Conservation (phyloP, 2,329 filamentous ascomycete species). For the Aspergillus melleus region DNA sequence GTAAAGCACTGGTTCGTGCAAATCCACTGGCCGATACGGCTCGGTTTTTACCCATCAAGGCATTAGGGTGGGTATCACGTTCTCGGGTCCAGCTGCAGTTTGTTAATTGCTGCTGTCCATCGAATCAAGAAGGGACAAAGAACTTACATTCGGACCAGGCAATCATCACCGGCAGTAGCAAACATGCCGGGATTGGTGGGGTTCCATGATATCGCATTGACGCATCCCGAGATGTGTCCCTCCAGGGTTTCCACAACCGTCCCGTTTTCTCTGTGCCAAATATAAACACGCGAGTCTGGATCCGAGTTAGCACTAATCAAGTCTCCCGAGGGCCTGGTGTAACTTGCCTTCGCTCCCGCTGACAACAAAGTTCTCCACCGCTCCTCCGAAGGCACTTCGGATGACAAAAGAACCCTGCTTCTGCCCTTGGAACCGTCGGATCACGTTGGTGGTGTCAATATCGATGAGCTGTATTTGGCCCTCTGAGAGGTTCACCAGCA, state of each 20-base stretch:
- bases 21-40: conserved; percentile 35
- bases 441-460: conserved; percentile 67
- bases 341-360: conserved; percentile 82
- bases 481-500: conserved; percentile 80
- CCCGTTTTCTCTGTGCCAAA: conserved; percentile 88
- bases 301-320: conserved; percentile 21
- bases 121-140: neutral
- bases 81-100: conserved; percentile 37
- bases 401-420: conserved; percentile 77
- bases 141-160: conserved; percentile 78
- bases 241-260: conserved; percentile 72
- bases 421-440: conserved; percentile 75
- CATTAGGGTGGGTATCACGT: conserved; percentile 26
- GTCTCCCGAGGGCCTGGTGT: neutral
- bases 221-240: conserved; percentile 72
- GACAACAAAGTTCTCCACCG: conserved; percentile 85
- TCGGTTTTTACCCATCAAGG: conserved; percentile 28
- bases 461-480: conserved; percentile 78
- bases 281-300: conserved; percentile 69
- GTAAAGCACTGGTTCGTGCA: conserved; percentile 43
- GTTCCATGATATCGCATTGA: conserved; percentile 89
- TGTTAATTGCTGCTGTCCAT: neutral
- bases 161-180: conserved; percentile 88
- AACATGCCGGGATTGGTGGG: conserved; percentile 79
- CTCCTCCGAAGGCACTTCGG: conserved; percentile 80